These are phyloP conservation scores for Macaranga tanarius DNA, from an alignment of 441 rosid genomes.

Conservation along the genomic window DNA sequence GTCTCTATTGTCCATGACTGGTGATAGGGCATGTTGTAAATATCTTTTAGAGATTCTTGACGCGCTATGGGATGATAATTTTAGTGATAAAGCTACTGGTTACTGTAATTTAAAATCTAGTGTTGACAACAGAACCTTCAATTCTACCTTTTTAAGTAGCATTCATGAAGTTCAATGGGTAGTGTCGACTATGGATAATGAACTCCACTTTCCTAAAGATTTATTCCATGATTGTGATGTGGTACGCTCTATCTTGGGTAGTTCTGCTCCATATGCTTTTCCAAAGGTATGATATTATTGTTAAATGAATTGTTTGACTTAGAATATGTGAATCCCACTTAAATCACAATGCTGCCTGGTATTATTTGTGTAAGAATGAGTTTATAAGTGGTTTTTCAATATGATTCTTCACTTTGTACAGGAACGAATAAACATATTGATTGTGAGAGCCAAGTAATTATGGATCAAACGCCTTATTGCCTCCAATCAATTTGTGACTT, in stretches of 20 bases:
- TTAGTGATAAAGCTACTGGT: slow-evolving; percentile 54
- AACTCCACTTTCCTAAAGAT: slow-evolving; percentile 67
- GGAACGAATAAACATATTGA: background rate
- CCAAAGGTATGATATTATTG: slow-evolving; percentile 59
- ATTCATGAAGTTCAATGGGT: slow-evolving; percentile 72
- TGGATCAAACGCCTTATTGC: background rate
- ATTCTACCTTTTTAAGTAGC: slow-evolving; percentile 68
- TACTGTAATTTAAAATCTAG: slow-evolving; percentile 34
- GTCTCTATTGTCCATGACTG: slow-evolving; percentile 42
- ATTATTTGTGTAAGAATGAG: background rate
- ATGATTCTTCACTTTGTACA: background rate
- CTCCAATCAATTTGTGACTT: background rate
- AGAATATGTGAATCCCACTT: background rate
- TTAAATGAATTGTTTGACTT: background rate
- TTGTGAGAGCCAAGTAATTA: background rate
- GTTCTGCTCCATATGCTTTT: slow-evolving; percentile 76
- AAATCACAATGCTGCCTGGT: background rate
- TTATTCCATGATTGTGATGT: slow-evolving; percentile 80
- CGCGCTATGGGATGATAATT: slow-evolving; percentile 67
- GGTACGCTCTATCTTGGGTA: slow-evolving; percentile 75
- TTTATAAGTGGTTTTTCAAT: background rate
- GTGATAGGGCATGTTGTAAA: slow-evolving; percentile 55
- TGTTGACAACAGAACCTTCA: slow-evolving; percentile 44
- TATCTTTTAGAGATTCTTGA: slow-evolving; percentile 79
- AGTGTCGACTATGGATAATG: slow-evolving; percentile 68